Conservation (phyloP, 2,329 filamentous ascomycete species). For the Didymella sp. region DNA sequence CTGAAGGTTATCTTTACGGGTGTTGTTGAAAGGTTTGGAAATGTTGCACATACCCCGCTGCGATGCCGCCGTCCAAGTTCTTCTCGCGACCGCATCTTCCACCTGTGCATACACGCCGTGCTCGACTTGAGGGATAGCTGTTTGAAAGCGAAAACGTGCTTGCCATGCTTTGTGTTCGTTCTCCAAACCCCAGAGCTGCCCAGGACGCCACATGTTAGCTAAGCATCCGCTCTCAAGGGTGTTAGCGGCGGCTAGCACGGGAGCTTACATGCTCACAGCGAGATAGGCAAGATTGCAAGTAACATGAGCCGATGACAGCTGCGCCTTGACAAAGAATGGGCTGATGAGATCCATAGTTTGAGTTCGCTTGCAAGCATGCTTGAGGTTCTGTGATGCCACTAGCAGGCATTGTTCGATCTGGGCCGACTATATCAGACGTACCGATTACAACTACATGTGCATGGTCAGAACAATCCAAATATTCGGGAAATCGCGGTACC, state of each 20-base stretch:
- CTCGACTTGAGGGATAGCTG: background rate
- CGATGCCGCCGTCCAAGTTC: background rate
- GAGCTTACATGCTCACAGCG: conserved; percentile 18
- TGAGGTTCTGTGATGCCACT: conserved; percentile 5
- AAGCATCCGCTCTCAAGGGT: conserved; percentile 27
- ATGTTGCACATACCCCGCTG: background rate
- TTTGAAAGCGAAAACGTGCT: background rate
- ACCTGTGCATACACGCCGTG: background rate
- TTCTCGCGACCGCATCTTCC: background rate
- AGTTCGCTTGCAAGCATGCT: conserved; percentile 3
- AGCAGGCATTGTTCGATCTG: conserved; percentile 18
- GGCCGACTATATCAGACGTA: conserved; percentile 11
- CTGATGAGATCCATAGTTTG: conserved; percentile 12
- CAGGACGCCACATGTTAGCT: conserved; percentile 24
- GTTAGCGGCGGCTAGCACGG: conserved; percentile 30
- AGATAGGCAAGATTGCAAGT: conserved; percentile 3
- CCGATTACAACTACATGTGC: conserved; percentile 26
- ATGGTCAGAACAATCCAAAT: conserved; percentile 10
- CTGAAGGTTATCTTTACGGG: background rate
- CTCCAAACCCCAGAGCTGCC: background rate
- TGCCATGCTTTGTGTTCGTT: background rate
- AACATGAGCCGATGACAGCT: background rate
- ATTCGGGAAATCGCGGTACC: conserved; percentile 6
- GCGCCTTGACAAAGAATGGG: conserved; percentile 8
- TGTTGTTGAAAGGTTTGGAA: background rate